Conservation (phyloP, 2,329 filamentous ascomycete genomes). For the Raffaelea albimanens region DNA sequence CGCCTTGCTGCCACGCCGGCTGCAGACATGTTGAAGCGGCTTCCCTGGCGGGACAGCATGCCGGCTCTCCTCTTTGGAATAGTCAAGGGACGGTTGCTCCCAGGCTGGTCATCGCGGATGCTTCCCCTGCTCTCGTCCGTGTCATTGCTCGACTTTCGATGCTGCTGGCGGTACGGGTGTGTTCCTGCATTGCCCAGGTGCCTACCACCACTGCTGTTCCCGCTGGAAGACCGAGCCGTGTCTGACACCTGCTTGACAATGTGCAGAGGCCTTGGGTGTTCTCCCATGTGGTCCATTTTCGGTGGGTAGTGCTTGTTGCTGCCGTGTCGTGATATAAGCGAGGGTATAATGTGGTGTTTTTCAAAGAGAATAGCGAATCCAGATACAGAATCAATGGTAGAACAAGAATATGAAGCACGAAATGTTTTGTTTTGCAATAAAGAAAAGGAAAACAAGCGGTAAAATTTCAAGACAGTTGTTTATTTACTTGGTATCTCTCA, state of each 20-base stretch:
- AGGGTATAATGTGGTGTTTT: too few relatives aligned
- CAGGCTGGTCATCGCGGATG: slow-evolving; percentile 13
- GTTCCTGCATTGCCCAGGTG: not conserved
- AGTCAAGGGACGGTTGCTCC: slow-evolving; percentile 18
- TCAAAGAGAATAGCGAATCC: too few relatives aligned
- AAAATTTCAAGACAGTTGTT: too few relatives aligned
- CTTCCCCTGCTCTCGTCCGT: slow-evolving; percentile 20
- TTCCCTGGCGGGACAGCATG: not conserved
- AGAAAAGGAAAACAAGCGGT: too few relatives aligned
- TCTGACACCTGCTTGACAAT: slow-evolving; percentile 11
- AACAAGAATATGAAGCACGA: too few relatives aligned
- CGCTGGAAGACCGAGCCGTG: not conserved
- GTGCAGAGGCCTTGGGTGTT: slow-evolving; percentile 12
- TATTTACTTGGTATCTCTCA: too few relatives aligned
- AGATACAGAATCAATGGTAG: too few relatives aligned
- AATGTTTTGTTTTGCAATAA: too few relatives aligned
- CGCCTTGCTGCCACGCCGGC: not conserved
- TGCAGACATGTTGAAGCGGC: slow-evolving; percentile 4
- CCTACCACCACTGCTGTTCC: not conserved
- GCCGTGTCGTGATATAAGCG: too few relatives aligned
- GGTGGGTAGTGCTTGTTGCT: too few relatives aligned
- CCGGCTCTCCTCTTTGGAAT: slow-evolving; percentile 24
- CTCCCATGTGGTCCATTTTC: not conserved
- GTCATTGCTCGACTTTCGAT: slow-evolving; percentile 11
- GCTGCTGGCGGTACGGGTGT: not conserved